Base-by-base conservation (phyloP, 106 monocot species). In the Dioscorea zingiberensis region DNA sequence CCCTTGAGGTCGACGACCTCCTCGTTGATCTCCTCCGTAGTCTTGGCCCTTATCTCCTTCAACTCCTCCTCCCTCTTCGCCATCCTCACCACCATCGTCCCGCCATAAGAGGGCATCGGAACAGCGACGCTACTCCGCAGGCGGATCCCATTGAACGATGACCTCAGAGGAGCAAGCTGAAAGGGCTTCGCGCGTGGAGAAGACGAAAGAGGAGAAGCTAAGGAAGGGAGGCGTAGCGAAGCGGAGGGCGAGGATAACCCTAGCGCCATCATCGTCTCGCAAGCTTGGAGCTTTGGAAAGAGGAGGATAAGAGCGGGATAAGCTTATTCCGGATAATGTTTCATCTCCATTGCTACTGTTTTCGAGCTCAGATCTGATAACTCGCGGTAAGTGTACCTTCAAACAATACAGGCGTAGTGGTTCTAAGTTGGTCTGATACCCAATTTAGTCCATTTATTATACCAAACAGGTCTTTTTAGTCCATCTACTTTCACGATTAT, bases 1-100 rank as follows among this genome's bases (percentile, higher is more conserved):
- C 93, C 93, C 60, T 97, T 91, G 58, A 97, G 79, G 62, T 97
- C 97, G 47, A 92, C 57, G n/a, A 97, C 81, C 78, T 92, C 97
- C 75, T 97, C 97, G 27, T 92, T 85, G 45, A 97, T 74, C 70
- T 83, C 83, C 44, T 97, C 91, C 25, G 92, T 92, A 19, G 75
- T 68, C 82, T 77, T 92, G 6, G 38, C 58, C 67, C 97, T 68
- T 2, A 98, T 84, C 24, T 85, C 92, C 75, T 91, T 80, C 79
- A 92, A 9, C 73, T 92, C 88, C 73, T 84, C 83, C 79, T 80
- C 84, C 63, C 88, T 92, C 84, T 97, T 92, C 65, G 81, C 81
- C 88, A 92, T 88, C 72, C 59, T 76, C 64, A 74, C 74, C 62
- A 58, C 60, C 61, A 64, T 61, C 23, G 27, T 12, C 27, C 62